Percentiles rank a stretch among this genome's conserved stretches.
Evolutionary conservation across 176 grass and related monocot genomes (phyloP).

Genomic region (Cymbopogon citratus): DNA sequence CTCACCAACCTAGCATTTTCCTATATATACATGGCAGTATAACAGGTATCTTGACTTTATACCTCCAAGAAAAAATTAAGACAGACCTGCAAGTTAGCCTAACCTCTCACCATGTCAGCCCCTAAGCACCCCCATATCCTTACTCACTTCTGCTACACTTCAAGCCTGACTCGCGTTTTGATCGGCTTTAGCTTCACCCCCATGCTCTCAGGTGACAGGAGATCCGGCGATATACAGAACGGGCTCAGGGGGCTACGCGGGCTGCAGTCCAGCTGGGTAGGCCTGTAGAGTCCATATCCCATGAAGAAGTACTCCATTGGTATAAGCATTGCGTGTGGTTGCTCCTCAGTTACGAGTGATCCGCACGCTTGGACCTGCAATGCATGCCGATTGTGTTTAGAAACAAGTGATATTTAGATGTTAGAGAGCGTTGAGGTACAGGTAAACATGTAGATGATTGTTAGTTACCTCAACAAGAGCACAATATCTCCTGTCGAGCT

Average conservation of each 20-base stretch:
- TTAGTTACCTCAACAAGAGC: conserved; percentile 95
- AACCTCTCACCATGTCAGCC: conserved; percentile 34
- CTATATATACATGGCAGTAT: conserved; percentile 46
- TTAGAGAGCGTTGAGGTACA: not conserved
- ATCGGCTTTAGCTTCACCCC: conserved; percentile 97
- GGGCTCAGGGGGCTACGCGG: conserved; percentile 76
- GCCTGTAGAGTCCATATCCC: conserved; percentile 80
- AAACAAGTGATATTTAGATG: not conserved
- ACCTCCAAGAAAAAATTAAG: conserved; percentile 26
- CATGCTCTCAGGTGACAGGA: conserved; percentile 97
- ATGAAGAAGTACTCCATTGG: conserved; percentile 95
- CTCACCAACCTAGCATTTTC: conserved; percentile 34
- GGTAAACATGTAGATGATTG: not conserved
- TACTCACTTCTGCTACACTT: conserved; percentile 50
- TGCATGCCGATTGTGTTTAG: not conserved
- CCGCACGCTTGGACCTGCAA: conserved; percentile 84
- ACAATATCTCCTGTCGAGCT: conserved; percentile 83
- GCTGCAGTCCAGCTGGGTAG: conserved; percentile 65
- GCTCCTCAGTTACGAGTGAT: conserved; percentile 85
- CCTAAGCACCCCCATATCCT: not conserved
- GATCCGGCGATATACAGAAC: conserved; percentile 76
- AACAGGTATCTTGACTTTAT: conserved; percentile 24
- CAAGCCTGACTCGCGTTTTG: conserved; percentile 56
- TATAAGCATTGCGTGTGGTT: conserved; percentile 93
- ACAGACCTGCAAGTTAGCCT: conserved; percentile 29